phyloP scores from a whole-genome alignment of 106 monocot genomes.

The Acorus calamus region DNA sequence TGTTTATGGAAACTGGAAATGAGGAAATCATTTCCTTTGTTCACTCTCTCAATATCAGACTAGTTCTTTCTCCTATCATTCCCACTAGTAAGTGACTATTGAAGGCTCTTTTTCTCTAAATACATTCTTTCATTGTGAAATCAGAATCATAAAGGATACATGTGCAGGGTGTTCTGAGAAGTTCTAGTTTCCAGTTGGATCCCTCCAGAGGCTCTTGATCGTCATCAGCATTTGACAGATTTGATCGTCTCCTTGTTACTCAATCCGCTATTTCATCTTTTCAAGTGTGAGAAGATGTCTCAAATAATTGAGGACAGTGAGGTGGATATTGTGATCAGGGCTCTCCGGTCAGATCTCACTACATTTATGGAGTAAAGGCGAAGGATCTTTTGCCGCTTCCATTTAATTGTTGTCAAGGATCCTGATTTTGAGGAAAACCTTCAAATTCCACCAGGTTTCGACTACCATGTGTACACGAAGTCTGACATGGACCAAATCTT shows the following conservation, averaged over 20 bases:
- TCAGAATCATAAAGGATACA: neutral
- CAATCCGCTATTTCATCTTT: neutral
- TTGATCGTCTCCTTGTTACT: neutral
- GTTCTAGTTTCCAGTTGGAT: conserved; percentile 20
- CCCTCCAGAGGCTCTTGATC: too few species aligned
- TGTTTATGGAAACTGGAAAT: conserved; percentile 61
- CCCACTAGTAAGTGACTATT: conserved; percentile 60
- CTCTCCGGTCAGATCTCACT: conserved; percentile 57
- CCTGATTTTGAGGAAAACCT: conserved; percentile 54
- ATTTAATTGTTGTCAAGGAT: conserved; percentile 74
- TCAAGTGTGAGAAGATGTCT: conserved; percentile 33
- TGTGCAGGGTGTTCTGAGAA: conserved; percentile 79
- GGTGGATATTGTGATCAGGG: conserved; percentile 69
- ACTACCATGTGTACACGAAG: conserved; percentile 64
- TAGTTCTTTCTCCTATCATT: conserved; percentile 53
- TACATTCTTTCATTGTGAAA: neutral
- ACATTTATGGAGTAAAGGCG: conserved; percentile 68
- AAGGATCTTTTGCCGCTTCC: conserved; percentile 55
- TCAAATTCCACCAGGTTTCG: conserved; percentile 56
- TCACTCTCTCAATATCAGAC: conserved; percentile 65
- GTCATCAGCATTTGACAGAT: too few species aligned
- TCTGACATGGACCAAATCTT: conserved; percentile 44
- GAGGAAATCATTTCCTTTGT: conserved; percentile 61
- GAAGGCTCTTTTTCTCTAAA: neutral
- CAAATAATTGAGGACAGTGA: conserved; percentile 41